Percentiles rank a stretch among this genome's conserved stretches.
Evolutionary conservation across 1,139 yeast genomes (phyloP).

Genomic region (Sugiyamaella neomexicana): DNA sequence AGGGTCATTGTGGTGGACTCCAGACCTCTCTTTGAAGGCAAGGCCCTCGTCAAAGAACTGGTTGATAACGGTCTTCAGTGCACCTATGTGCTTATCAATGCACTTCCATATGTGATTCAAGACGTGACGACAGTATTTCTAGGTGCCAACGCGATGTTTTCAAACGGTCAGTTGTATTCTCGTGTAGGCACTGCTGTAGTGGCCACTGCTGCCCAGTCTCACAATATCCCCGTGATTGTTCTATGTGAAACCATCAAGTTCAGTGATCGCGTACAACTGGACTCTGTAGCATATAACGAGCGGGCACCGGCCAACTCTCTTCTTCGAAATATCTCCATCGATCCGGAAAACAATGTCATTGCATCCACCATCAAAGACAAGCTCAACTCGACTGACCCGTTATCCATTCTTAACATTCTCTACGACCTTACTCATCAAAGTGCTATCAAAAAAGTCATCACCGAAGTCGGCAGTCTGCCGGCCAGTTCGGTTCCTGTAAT

Average conservation of each 20-base stretch:
- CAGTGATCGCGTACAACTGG: conserved; percentile 92
- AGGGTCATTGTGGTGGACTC: conserved; percentile 88
- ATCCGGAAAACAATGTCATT: conserved; percentile 24
- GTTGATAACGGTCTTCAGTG: conserved; percentile 60
- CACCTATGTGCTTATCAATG: conserved; percentile 75
- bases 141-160: conserved; percentile 96
- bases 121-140: conserved; percentile 88
- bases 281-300: conserved; percentile 91
- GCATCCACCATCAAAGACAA: conserved; percentile 49
- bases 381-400: conserved; percentile 63
- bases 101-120: conserved; percentile 74
- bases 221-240: conserved; percentile 90
- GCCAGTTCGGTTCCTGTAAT: conserved; percentile 97
- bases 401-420: conserved; percentile 79
- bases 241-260: conserved; percentile 96
- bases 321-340: conserved; percentile 36
- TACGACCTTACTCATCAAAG: conserved; percentile 95
- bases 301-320: conserved; percentile 80
- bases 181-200: conserved; percentile 94
- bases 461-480: conserved; percentile 94
- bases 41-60: conserved; percentile 64
- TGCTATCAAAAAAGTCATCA: conserved; percentile 88
- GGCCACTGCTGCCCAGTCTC: conserved; percentile 85
- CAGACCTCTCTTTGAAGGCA: conserved; percentile 95
- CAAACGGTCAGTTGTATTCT: conserved; percentile 89